Evolutionary conservation across 148 eudicot genomes (phyloP).

Genomic region (Suaeda aralocaspica): DNA sequence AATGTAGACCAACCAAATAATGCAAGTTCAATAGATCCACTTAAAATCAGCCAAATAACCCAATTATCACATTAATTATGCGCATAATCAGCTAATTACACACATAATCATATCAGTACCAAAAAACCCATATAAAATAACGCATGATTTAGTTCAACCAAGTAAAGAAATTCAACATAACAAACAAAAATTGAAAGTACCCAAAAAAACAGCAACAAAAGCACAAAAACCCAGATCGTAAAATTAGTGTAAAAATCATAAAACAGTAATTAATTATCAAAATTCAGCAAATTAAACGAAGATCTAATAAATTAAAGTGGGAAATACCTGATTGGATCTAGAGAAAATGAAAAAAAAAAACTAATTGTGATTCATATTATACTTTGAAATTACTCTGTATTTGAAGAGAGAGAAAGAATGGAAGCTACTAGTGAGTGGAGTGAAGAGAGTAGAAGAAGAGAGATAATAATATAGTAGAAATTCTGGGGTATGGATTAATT

Average conservation of each 20-base stretch:
- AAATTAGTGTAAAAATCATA: not conserved
- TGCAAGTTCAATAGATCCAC: conserved; percentile 5
- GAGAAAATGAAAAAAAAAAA: not conserved
- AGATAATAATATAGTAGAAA: conserved; percentile 12
- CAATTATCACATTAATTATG: conserved; percentile 10
- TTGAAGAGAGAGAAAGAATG: not conserved
- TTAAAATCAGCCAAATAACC: not conserved
- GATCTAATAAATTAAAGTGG: not conserved
- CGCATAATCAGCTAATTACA: not conserved
- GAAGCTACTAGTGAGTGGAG: conserved; percentile 12
- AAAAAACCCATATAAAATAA: not conserved
- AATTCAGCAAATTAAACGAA: not conserved
- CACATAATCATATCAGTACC: not conserved
- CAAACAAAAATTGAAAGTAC: not conserved
- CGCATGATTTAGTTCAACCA: not conserved
- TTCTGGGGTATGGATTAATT: not conserved
- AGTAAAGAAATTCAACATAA: not conserved
- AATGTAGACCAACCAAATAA: no score
- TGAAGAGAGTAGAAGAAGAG: not conserved
- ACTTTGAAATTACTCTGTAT: conserved; percentile 3
- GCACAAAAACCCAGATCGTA: conserved; percentile 13
- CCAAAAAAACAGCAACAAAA: not conserved
- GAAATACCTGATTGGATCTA: conserved; percentile 27
- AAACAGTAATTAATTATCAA: not conserved
- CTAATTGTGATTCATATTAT: not conserved